phyloP scores from a whole-genome alignment of 225 moss, liverwort and hornwort genomes.

The Sphagnum tenellum region DNA sequence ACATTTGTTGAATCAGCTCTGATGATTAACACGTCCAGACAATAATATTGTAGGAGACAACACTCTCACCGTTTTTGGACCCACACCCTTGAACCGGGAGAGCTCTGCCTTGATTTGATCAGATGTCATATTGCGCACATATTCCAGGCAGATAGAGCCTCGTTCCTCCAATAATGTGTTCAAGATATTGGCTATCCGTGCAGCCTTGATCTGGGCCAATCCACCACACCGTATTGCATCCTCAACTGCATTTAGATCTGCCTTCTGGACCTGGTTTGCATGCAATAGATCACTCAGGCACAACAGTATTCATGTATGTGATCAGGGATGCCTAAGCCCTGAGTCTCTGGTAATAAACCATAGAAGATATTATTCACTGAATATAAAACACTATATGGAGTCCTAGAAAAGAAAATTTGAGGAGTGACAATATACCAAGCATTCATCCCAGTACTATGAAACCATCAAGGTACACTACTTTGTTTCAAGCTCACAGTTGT shows the following conservation, averaged over 20 bases:
- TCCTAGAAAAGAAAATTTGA: no score
- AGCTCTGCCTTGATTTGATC: constrained; percentile 81
- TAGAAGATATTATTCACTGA: no score
- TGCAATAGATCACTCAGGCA: no score
- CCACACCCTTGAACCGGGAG: constrained; percentile 90
- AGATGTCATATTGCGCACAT: constrained; percentile 61
- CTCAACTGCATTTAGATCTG: constrained; percentile 59
- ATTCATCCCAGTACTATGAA: no score
- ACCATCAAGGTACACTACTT: no score
- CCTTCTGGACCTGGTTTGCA: constrained; percentile 47
- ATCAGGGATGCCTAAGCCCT: no score
- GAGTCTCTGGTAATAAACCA: no score
- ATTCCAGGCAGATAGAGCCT: constrained; percentile 72
- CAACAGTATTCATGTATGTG: no score
- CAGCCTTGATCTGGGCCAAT: constrained; percentile 71
- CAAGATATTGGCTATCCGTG: constrained; percentile 63
- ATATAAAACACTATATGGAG: no score
- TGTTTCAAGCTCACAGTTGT: no score
- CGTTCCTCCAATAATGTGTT: constrained; percentile 64
- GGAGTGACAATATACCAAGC: no score
- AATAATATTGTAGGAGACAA: constrained; percentile 1
- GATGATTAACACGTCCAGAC: neutral
- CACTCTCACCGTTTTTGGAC: constrained; percentile 77
- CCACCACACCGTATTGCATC: constrained; percentile 84
- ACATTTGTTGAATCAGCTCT: no score